Conservation (phyloP, 83 land plant species). For the Picea abies region DNA sequence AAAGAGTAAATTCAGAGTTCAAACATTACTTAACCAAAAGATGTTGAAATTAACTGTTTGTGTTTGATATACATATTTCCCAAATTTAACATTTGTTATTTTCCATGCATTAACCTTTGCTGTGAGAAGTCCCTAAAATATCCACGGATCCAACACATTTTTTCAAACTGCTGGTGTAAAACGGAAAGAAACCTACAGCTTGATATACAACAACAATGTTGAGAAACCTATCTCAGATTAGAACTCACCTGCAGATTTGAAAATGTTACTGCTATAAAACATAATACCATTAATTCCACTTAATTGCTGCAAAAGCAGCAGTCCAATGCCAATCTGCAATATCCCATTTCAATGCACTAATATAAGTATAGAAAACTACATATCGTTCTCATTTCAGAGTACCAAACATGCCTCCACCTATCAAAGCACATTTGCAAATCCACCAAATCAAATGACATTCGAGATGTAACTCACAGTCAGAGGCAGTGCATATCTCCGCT, state of each 20-base stretch:
- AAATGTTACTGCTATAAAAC: conserved; percentile 62
- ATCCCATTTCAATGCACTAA: neutral
- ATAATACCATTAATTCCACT: conserved; percentile 69
- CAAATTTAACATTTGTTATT: neutral
- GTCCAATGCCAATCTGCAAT: conserved; percentile 66
- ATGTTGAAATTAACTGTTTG: neutral
- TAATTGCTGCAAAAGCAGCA: conserved; percentile 62
- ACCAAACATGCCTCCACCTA: neutral
- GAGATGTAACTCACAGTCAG: conserved; percentile 13
- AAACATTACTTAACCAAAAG: neutral
- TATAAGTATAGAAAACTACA: neutral
- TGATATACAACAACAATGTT: neutral
- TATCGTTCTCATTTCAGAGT: neutral
- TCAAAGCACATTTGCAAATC: neutral
- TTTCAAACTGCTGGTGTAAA: neutral
- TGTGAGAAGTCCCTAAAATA: neutral
- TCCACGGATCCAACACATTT: neutral
- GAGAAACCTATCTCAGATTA: neutral
- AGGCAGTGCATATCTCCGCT: conserved; percentile 15
- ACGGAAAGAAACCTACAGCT: neutral
- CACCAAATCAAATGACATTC: neutral
- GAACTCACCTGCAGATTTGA: conserved; percentile 59
- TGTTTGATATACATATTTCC: too few species aligned
- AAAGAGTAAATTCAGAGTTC: neutral
- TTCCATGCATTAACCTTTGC: neutral